Percentiles rank a stretch among this genome's conserved stretches.
These are phyloP conservation scores for Athelia psychrophila DNA, from an alignment of 1,284 basidiomycete species.

Conservation along the genomic window DNA sequence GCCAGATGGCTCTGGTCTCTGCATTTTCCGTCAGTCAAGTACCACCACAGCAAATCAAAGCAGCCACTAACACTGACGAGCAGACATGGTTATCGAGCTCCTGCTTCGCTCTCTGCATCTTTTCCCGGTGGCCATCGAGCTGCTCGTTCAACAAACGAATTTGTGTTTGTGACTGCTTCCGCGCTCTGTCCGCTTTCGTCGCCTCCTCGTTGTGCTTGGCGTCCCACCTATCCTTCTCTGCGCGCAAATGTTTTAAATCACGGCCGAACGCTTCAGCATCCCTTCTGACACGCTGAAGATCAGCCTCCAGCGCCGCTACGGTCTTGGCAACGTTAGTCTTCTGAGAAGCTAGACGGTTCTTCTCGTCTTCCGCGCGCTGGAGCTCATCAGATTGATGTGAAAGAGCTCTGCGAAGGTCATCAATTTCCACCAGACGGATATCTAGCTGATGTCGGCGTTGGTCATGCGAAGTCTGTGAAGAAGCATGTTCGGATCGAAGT, in stretches of 20 bases:
- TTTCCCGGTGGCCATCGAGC: slow-evolving; percentile 55
- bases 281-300: slow-evolving; percentile 63
- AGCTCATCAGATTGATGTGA: slow-evolving; percentile 63
- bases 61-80: slow-evolving; percentile 38
- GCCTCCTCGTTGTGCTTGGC: slow-evolving; percentile 51
- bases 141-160: slow-evolving; percentile 66
- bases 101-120: slow-evolving; percentile 39
- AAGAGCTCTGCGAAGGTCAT: slow-evolving; percentile 64
- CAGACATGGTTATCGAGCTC: slow-evolving; percentile 56
- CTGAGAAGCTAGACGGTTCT: slow-evolving; percentile 56
- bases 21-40: slow-evolving; percentile 2
- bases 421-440: slow-evolving; percentile 65
- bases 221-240: slow-evolving; percentile 64
- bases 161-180: slow-evolving; percentile 65
- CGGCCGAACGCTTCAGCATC: slow-evolving; percentile 74
- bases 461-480: slow-evolving; percentile 67
- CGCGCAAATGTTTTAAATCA: slow-evolving; percentile 65
- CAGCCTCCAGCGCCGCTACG: slow-evolving; percentile 63
- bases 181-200: slow-evolving; percentile 49
- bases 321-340: slow-evolving; percentile 60
- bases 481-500: slow-evolving; percentile 56
- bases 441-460: slow-evolving; percentile 71
- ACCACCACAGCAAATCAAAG: slow-evolving; percentile 6
- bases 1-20: slow-evolving; percentile 55
- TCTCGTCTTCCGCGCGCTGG: slow-evolving; percentile 56